phyloP scores from a whole-genome alignment of 148 eudicot genomes.

The Rhododendron mucronatum region DNA sequence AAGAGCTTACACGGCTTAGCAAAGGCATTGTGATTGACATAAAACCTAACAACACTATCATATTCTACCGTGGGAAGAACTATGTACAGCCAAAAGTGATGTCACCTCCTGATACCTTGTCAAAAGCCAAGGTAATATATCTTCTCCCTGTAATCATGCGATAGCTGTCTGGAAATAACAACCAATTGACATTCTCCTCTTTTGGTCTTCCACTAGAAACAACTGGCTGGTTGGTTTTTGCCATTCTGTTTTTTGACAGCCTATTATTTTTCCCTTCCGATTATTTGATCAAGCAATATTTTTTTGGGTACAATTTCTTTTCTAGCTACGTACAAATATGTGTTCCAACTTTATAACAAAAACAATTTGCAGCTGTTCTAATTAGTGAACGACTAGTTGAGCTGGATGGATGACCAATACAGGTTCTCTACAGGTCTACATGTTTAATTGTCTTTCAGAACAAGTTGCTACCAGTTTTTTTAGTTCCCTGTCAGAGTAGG shows the following conservation, averaged over 20 bases:
- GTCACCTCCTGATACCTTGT: slow-evolving; percentile 90
- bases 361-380: not conserved
- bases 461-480: not conserved
- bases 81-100: slow-evolving; percentile 79
- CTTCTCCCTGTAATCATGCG: slow-evolving; percentile 8
- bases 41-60: slow-evolving; percentile 72
- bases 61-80: slow-evolving; percentile 93
- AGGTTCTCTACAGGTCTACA: not conserved
- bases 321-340: not conserved
- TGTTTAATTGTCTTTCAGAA: not conserved
- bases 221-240: not conserved
- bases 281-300: not conserved
- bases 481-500: not conserved
- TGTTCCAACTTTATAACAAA: not conserved
- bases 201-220: not conserved
- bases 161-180: not conserved
- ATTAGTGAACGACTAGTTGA: not conserved
- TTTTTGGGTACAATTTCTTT: not conserved
- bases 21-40: slow-evolving; percentile 87
- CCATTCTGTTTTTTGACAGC: not conserved
- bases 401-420: not conserved
- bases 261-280: not conserved
- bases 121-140: slow-evolving; percentile 74
- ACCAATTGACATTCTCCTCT: not conserved
- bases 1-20: slow-evolving; percentile 83